A percentile compares a stretch with the other conserved stretches of the same genome.
Conservation (phyloP, 371 early-diverging fungal species). For the Encephalitozoon hellem region DNA sequence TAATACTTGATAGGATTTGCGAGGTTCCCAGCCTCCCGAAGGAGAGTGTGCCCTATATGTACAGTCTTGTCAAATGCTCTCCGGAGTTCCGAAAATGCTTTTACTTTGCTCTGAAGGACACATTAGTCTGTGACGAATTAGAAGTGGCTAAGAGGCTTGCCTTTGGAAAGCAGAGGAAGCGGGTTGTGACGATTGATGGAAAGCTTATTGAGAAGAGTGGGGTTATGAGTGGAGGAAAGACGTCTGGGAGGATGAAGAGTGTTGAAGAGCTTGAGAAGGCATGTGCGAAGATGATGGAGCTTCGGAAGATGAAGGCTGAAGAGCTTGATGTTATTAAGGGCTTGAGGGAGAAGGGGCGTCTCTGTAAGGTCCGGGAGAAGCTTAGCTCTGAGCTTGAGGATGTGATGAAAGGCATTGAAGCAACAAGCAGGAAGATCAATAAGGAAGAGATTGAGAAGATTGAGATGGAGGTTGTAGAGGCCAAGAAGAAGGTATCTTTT, state of each 20-base stretch:
- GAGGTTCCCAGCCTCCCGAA: slow-evolving; percentile 57
- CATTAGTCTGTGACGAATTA: slow-evolving; percentile 76
- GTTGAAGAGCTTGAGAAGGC: slow-evolving; percentile 31
- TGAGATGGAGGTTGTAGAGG: background rate
- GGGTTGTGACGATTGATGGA: slow-evolving; percentile 90
- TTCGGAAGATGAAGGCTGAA: slow-evolving; percentile 1
- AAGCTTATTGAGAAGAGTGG: slow-evolving; percentile 86
- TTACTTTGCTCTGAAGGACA: slow-evolving; percentile 77
- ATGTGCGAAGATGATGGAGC: slow-evolving; percentile 11
- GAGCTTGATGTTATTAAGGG: background rate
- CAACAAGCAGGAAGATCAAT: slow-evolving; percentile 2
- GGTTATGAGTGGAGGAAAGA: slow-evolving; percentile 81
- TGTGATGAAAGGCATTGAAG: background rate
- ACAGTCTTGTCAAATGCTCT: slow-evolving; percentile 76
- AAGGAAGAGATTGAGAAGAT: background rate
- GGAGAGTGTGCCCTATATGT: slow-evolving; percentile 64
- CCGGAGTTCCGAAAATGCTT: slow-evolving; percentile 71
- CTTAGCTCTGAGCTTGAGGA: background rate
- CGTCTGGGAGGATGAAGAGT: slow-evolving; percentile 13
- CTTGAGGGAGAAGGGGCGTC: background rate
- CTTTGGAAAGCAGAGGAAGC: slow-evolving; percentile 68
- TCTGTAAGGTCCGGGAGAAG: background rate
- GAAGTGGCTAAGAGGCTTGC: slow-evolving; percentile 83
- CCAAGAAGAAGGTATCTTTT: background rate
- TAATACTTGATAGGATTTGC: slow-evolving; percentile 66